These are phyloP conservation scores for Tetrapisispora iriomotensis DNA, from an alignment of 805 yeast species.

Conservation along the genomic window DNA sequence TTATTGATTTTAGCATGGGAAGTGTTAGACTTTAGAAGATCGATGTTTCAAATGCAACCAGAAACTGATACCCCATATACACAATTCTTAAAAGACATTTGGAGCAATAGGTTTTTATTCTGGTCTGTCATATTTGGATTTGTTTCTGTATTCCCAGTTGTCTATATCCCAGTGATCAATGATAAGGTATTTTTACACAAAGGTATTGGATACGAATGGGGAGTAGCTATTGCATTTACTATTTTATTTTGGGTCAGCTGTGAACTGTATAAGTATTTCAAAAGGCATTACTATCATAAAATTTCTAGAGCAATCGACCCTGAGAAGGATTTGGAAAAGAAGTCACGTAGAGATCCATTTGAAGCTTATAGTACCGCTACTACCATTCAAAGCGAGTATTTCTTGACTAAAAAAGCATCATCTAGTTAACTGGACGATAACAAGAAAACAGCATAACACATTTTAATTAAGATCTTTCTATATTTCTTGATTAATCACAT, in stretches of 20 bases:
- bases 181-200: conserved; percentile 62
- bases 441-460: too few species aligned
- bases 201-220: conserved; percentile 75
- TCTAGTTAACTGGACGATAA: too few species aligned
- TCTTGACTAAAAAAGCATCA: conserved; percentile 4
- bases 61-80: conserved; percentile 52
- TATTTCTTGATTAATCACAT: too few species aligned
- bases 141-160: conserved; percentile 65
- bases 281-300: conserved; percentile 45
- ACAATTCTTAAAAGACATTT: conserved; percentile 53
- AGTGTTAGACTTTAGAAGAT: conserved; percentile 60
- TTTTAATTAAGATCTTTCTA: too few species aligned
- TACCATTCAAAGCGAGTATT: conserved; percentile 30
- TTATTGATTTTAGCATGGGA: conserved; percentile 78
- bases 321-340: conserved; percentile 54
- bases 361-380: conserved; percentile 46
- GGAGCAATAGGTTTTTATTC: conserved; percentile 67
- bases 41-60: conserved; percentile 63
- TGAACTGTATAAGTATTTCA: conserved; percentile 59
- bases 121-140: conserved; percentile 73
- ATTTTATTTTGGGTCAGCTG: conserved; percentile 47
- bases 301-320: conserved; percentile 41
- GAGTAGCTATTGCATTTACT: conserved; percentile 52
- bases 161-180: conserved; percentile 84
- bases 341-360: conserved; percentile 42